Evolutionary conservation across 257 asterid genomes (phyloP), one percentile per base, ranked within the genome.

Genomic region (Ligustrum vulgare): DNA sequence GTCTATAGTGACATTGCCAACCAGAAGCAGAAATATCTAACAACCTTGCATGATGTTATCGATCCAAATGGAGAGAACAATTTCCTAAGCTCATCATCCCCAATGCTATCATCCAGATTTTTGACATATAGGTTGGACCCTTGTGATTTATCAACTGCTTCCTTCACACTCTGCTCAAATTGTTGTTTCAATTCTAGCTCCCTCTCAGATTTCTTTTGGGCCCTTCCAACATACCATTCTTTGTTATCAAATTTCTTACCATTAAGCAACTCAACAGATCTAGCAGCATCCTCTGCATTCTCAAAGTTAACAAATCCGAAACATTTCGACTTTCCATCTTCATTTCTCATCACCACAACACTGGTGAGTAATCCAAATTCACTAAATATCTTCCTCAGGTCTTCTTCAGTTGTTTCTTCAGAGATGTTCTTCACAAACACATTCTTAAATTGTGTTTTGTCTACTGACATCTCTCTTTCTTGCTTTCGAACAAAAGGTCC

Each of bases 281-380:
- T 89, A 60, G 93, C 93, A 67, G 98, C 98, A 88, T 90, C 98
- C 45, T 89, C 98, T 34, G 92, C 82, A 79, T 86, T 84, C 84
- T 94, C 97, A 80, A 94, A 94, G 84, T 94, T 94, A 6, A 94
- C 89, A 79, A 94, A 94, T 23, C 98, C 98, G 84, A 94, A 94
- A 84, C 97, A 84, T 76, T 82, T 90, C 10, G 98, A 90, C 3
- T 88, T 86, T 65, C 98, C 97, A 78, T 92, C 94, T 71, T 84
- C 97, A 77, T 92, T 90, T 81, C 89, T 89, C 96, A 94, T 94
- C 72, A 94, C 86, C 37, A 80, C 97, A 45, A 80, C 75, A 78
- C 98, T 94, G 71, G 91, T 84, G 67, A 92, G 72, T 32, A 85
- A 6, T 66, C 98, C 98, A 81, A 77, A 89, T 74, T 91, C 97